Evolutionary conservation across 371 early-diverging fungal species (phyloP), one percentile per base, ranked within the genome.

Genomic region (Quaeritorhiza haematococci): DNA sequence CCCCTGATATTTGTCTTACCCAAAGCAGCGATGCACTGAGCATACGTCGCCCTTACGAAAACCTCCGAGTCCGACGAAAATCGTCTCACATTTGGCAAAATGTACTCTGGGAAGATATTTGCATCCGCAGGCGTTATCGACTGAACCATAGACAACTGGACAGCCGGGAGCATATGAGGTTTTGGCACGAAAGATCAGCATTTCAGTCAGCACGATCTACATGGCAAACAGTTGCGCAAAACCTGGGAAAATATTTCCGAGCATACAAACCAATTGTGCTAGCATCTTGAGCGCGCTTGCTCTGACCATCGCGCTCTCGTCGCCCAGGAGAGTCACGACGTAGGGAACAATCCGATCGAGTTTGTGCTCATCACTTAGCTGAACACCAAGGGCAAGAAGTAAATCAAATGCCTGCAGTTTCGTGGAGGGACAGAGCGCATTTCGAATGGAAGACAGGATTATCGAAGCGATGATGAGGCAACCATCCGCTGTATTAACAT

Each of bases 331-430:
- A 1, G 78, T 69, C 19, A 93, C 82, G 23, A 93, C 48, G 66
- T 90, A 91, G 24, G 97, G 95, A 2, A 94, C 75, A 2, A 91
- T 56, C 21, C 92, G 77, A 63, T 96, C 93, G 24, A 94, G 66
- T 38, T 84, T 84, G 30, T 84, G 78, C 53, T 84, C 86, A 56
- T 92, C 92, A 0, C 82, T 63, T 0, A 91, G 59, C 55, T 87
- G 79, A 27, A 80, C 73, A 3, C 81, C 80, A 3, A 92, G 58
- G 1, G 82, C 85, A 0, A 88, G 63, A 0, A 91, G 66, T 60
- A 92, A 79, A 55, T 91, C 92, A 21, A 94, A 45, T 0, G 86
- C 93, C 58, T 79, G 78, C 6, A 91, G 56, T 57, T 84, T 84
- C 6, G 90, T 84, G 1, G 86, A 76, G 1, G 91, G 87, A 53